phyloP scores from a whole-genome alignment of 2,329 filamentous ascomycete genomes.

The Arthrobotrys pseudoclavata region DNA sequence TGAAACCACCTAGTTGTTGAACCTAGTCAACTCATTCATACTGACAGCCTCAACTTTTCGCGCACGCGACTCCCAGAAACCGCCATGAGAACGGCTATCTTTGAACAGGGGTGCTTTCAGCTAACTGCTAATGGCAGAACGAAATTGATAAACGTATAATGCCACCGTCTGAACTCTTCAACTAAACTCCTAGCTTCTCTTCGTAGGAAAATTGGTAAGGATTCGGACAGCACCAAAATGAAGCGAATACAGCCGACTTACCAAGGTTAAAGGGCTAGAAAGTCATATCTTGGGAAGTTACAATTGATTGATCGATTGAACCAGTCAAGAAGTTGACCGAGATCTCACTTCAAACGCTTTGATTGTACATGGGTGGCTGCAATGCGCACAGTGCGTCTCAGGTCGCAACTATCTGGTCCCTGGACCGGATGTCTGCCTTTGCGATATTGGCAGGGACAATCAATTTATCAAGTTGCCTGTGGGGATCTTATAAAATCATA shows the following conservation, averaged over 20 bases:
- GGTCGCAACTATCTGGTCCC: not conserved
- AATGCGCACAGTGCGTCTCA: constrained; percentile 10
- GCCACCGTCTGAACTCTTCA: constrained; percentile 32
- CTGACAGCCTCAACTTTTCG: constrained; percentile 18
- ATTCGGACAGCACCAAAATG: constrained; percentile 22
- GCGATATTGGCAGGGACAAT: not conserved
- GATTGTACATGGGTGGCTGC: not conserved
- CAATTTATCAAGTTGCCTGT: not conserved
- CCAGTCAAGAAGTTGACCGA: constrained; percentile 12
- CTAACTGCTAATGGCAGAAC: constrained; percentile 20
- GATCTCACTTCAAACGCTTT: constrained; percentile 5
- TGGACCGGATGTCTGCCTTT: not conserved
- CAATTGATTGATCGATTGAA: constrained; percentile 32
- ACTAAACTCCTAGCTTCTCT: not conserved
- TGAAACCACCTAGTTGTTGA: constrained; percentile 10
- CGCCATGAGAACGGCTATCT: constrained; percentile 3
- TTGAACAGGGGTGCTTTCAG: not conserved
- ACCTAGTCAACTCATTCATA: not conserved
- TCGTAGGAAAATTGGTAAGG: constrained; percentile 8
- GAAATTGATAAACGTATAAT: constrained; percentile 22
- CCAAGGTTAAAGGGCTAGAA: not conserved
- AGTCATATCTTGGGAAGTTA: constrained; percentile 1
- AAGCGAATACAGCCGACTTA: constrained; percentile 10
- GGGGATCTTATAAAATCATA: constrained; percentile 13
- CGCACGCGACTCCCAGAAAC: constrained; percentile 7